Evolutionary conservation across 176 grass and related monocot genomes (phyloP), one percentile per base, ranked within the genome.

Genomic region (Carex parvula): DNA sequence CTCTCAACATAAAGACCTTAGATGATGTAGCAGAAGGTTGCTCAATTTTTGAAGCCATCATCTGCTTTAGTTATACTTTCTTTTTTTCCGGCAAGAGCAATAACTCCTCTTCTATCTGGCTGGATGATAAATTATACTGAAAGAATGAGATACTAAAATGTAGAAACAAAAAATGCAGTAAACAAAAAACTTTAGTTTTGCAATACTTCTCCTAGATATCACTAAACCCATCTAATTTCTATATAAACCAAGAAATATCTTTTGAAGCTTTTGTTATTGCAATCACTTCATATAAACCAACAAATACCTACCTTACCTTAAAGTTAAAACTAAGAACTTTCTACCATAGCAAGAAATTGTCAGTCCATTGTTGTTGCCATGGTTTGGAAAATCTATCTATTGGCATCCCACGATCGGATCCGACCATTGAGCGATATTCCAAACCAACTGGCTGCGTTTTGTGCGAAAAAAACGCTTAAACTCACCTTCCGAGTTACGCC

Each of bases 1-100:
- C 61, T 32, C 88, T 90, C 26, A 98, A 92, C 15, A 95, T 85
- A 26, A 89, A 95, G 14, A 86, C 73, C 79, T 90, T 94, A 79
- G 82, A 52, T 37, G 79, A 55, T 24, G 86, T 50, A 67, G 72
- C 59, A 58, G 86, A 80, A 58, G 87, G 82, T 20, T 86, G 84
- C 30, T 91, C 88, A 17, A 73, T 62, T 88, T 92, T 94, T 70
- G 90, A 59, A 66, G 84, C 64, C 93, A 94, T 94, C 72, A 84
- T 82, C 37, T 65, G 20, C 54, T 52, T 79, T 42, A 44, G 9
- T 79, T 41, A 58, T 35, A 9, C 22, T 21, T 21, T 39, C 53
- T 74, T 50, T 55, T 82, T 22, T 48, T 20, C 59, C 52, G 6
- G 57, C 79, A 14, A 46, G 32, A 15, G 13, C 79, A 81, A 46